phyloP scores from a whole-genome alignment of 441 rosid species.

The Eutrema salsugineum region DNA sequence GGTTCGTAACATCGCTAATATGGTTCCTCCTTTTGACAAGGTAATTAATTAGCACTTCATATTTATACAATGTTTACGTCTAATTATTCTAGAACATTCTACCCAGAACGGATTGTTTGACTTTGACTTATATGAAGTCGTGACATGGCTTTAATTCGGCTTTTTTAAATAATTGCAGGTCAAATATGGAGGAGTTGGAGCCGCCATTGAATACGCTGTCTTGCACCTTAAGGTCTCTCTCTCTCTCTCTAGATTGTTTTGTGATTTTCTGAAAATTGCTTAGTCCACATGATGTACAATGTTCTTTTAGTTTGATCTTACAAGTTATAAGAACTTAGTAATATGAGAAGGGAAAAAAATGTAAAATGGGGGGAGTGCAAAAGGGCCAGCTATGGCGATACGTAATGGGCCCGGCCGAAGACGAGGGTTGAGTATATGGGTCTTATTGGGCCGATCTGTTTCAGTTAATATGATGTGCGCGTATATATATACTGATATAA shows the following conservation, averaged over 20 bases:
- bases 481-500: not conserved
- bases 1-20: conserved; percentile 89
- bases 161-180: conserved; percentile 31
- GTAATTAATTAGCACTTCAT: conserved; percentile 14
- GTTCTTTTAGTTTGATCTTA: not conserved
- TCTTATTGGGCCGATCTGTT: not conserved
- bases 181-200: conserved; percentile 62
- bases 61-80: not conserved
- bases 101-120: not conserved
- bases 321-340: not conserved
- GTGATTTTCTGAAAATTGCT: not conserved
- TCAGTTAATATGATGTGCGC: not conserved
- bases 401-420: not conserved
- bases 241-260: not conserved
- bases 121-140: not conserved
- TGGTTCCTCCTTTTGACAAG: conserved; percentile 86
- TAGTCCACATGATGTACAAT: not conserved
- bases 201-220: conserved; percentile 89
- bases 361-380: not conserved
- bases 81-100: not conserved
- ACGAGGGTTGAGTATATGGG: not conserved
- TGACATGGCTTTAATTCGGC: not conserved
- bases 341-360: not conserved
- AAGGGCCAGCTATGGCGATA: not conserved
- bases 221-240: conserved; percentile 73